A percentile compares a stretch with the other conserved stretches of the same genome.
Conservation (phyloP, 208 protist species). For the Herpetomonas samuelpessoai region DNA sequence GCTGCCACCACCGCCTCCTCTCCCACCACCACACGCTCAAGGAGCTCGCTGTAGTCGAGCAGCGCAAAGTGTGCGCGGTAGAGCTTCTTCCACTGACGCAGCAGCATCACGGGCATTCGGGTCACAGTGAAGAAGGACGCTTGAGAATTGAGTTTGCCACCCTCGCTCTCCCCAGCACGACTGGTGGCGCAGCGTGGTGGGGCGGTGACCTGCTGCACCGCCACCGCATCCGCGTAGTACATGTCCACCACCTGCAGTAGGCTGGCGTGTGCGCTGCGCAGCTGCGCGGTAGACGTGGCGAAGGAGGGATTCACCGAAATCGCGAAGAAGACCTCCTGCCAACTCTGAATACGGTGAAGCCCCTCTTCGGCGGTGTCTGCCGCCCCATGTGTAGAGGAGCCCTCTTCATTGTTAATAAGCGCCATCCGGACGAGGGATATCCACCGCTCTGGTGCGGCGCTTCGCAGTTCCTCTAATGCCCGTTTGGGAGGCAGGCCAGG, state of each 20-base stretch:
- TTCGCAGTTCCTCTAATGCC: too few species aligned
- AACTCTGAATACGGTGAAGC: slow-evolving; percentile 19
- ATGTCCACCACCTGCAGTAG: slow-evolving; percentile 20
- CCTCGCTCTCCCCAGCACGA: background rate
- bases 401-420: too few species aligned
- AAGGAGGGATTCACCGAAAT: slow-evolving; percentile 28
- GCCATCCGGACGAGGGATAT: too few species aligned
- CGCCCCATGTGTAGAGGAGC: background rate
- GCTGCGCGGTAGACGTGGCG: slow-evolving; percentile 1
- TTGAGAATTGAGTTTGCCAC: background rate
- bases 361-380: slow-evolving; percentile 6
- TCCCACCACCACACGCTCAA: slow-evolving; percentile 6
- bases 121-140: slow-evolving; percentile 9
- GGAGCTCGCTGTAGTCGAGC: slow-evolving; percentile 6
- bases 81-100: slow-evolving; percentile 24
- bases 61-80: slow-evolving; percentile 35
- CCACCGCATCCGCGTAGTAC: slow-evolving; percentile 27
- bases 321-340: slow-evolving; percentile 44
- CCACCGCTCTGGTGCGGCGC: too few species aligned
- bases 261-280: slow-evolving; percentile 17
- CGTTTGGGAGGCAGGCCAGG: too few species aligned
- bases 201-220: slow-evolving; percentile 12
- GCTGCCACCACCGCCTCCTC: slow-evolving; percentile 4
- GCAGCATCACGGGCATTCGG: slow-evolving; percentile 32
- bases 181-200: background rate